Conservation (phyloP, 371 early-diverging fungal genomes). For the Apophysomyces sp. region DNA sequence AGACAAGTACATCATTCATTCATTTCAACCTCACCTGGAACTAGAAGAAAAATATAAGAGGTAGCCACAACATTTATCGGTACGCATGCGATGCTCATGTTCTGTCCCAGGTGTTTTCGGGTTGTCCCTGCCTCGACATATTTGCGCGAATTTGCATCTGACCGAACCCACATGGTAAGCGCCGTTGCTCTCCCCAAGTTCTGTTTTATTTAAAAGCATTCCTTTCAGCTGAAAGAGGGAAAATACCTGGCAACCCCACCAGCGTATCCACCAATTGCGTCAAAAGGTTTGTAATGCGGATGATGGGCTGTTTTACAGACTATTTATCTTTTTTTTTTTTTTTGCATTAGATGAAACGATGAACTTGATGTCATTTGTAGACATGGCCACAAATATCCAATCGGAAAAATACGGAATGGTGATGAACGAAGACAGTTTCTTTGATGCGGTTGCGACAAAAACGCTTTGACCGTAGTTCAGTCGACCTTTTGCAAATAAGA, state of each 20-base stretch:
- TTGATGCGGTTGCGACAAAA: background rate
- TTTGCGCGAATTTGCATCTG: constrained; percentile 34
- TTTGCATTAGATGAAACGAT: constrained; percentile 2
- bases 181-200: background rate
- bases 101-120: constrained; percentile 26
- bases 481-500: background rate
- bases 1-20: constrained; percentile 17
- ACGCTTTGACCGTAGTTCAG: background rate
- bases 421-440: constrained; percentile 8
- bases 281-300: background rate
- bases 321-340: too few species aligned
- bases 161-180: constrained; percentile 45
- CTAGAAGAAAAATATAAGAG: constrained; percentile 23
- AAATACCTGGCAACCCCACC: constrained; percentile 28
- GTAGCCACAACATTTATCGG: background rate
- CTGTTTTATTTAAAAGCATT: background rate
- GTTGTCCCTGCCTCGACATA: constrained; percentile 31
- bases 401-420: constrained; percentile 17
- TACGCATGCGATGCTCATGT: background rate
- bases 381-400: constrained; percentile 13
- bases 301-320: too few species aligned
- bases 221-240: constrained; percentile 22
- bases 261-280: constrained; percentile 22
- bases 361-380: constrained; percentile 22
- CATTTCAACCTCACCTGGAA: constrained; percentile 28